Evolutionary conservation across 2,329 filamentous ascomycete genomes (phyloP).

Genomic region (Ophiostoma tasmaniense): DNA sequence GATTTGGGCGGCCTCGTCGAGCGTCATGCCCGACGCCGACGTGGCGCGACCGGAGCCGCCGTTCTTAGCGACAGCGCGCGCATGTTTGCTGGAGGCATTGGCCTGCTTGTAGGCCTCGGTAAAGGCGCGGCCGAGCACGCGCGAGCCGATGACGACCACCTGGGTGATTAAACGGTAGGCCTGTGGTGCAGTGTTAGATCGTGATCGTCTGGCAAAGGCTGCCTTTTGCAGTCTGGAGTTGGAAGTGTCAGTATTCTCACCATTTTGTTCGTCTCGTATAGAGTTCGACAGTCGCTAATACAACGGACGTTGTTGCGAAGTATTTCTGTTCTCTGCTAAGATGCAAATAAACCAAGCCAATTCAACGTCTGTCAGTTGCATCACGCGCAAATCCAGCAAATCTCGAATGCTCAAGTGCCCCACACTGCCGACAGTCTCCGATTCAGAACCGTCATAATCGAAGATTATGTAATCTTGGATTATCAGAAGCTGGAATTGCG

Average conservation of each 20-base stretch:
- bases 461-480: not conserved
- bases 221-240: too few species aligned
- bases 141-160: slow-evolving; percentile 81
- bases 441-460: not conserved
- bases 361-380: not conserved
- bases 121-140: slow-evolving; percentile 89
- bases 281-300: not conserved
- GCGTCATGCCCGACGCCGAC: slow-evolving; percentile 63
- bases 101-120: slow-evolving; percentile 94
- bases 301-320: not conserved
- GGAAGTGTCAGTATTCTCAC: not conserved
- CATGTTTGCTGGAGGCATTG: slow-evolving; percentile 74
- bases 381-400: slow-evolving; percentile 7
- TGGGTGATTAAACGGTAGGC: slow-evolving; percentile 92
- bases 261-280: not conserved
- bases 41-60: slow-evolving; percentile 36
- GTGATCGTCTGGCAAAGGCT: too few species aligned
- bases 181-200: slow-evolving; percentile 36
- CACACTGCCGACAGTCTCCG: slow-evolving; percentile 5
- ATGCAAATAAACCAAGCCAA: not conserved
- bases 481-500: not conserved
- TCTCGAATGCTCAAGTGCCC: not conserved
- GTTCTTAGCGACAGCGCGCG: slow-evolving; percentile 59
- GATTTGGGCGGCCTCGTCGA: slow-evolving; percentile 96
- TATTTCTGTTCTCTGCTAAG: not conserved